phyloP scores from a whole-genome alignment of 306 rosid species.

The Quercus glauca region DNA sequence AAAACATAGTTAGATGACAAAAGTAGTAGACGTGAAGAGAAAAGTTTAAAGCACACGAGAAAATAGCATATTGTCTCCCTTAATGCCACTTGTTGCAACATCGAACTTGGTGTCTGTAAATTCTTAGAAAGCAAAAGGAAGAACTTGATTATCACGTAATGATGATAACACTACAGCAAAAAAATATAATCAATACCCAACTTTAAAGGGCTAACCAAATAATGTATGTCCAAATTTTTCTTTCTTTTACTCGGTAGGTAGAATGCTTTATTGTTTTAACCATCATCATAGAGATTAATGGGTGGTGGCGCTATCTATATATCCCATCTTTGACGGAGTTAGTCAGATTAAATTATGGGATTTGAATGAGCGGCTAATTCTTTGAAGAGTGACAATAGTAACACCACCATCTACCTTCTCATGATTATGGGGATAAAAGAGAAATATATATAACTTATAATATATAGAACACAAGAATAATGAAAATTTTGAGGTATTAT shows the following conservation, averaged over 20 bases:
- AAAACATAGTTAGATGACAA: not conserved
- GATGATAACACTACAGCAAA: not conserved
- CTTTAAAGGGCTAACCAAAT: slow-evolving; percentile 2
- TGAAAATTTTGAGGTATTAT: not conserved
- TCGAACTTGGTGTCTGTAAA: slow-evolving; percentile 4
- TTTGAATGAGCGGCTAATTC: slow-evolving; percentile 16
- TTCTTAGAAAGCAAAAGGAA: slow-evolving; percentile 1
- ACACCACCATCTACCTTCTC: not conserved
- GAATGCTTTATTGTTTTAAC: slow-evolving; percentile 21
- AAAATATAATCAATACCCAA: not conserved
- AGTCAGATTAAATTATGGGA: slow-evolving; percentile 21
- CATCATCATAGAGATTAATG: slow-evolving; percentile 13
- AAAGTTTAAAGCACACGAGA: slow-evolving; percentile 5
- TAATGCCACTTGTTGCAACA: not conserved
- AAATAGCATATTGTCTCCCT: not conserved
- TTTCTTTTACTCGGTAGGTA: slow-evolving; percentile 1
- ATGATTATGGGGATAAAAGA: slow-evolving; percentile 8
- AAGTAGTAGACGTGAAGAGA: slow-evolving; percentile 11
- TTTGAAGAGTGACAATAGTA: not conserved
- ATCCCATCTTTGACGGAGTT: slow-evolving; percentile 23
- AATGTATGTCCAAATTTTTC: slow-evolving; percentile 1
- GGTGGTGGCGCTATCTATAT: not conserved
- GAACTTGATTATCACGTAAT: not conserved
- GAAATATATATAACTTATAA: not conserved
- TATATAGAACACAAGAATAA: not conserved